A percentile compares a stretch with the other conserved stretches of the same genome.
phyloP scores from a whole-genome alignment of 1,139 yeast genomes.

The Geotrichum siamense region DNA sequence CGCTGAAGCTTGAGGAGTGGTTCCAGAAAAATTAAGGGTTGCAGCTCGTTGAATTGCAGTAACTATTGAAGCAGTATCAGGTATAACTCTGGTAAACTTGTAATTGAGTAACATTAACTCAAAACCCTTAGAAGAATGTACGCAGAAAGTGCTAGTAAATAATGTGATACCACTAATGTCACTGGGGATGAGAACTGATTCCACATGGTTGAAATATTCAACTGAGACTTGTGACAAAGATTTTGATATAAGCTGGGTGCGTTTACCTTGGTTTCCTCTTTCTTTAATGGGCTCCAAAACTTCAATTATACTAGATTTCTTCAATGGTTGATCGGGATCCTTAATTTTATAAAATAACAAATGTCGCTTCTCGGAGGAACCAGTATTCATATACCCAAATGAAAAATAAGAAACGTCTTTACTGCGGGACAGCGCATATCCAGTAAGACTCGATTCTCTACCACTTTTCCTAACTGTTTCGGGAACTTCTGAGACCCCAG shows the following conservation, averaged over 20 bases:
- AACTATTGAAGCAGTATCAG: conserved; percentile 37
- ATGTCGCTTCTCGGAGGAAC: conserved; percentile 33
- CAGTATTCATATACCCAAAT: conserved; percentile 16
- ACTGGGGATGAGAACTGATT: conserved; percentile 30
- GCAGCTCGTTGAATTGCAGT: conserved; percentile 16
- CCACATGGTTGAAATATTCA: conserved; percentile 36
- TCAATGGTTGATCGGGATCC: conserved; percentile 25
- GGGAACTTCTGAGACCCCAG: conserved; percentile 13
- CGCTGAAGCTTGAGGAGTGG: conserved; percentile 10
- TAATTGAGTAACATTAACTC: conserved; percentile 60
- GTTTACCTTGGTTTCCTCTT: conserved; percentile 34
- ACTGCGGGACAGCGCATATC: conserved; percentile 16
- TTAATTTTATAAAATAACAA: conserved; percentile 42
- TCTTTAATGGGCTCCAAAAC: conserved; percentile 45
- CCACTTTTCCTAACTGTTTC: conserved; percentile 8
- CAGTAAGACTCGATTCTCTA: conserved; percentile 14
- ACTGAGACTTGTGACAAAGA: conserved; percentile 25
- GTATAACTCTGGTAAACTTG: conserved; percentile 49
- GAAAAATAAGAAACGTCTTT: conserved; percentile 16
- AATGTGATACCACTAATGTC: conserved; percentile 35
- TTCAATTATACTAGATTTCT: conserved; percentile 29
- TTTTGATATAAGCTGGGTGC: conserved; percentile 26
- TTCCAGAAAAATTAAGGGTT: conserved; percentile 20
- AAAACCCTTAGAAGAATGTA: conserved; percentile 63
- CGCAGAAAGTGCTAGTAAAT: conserved; percentile 45